Conservation (phyloP, 2,329 filamentous ascomycete genomes). For the Alternaria burnsii region DNA sequence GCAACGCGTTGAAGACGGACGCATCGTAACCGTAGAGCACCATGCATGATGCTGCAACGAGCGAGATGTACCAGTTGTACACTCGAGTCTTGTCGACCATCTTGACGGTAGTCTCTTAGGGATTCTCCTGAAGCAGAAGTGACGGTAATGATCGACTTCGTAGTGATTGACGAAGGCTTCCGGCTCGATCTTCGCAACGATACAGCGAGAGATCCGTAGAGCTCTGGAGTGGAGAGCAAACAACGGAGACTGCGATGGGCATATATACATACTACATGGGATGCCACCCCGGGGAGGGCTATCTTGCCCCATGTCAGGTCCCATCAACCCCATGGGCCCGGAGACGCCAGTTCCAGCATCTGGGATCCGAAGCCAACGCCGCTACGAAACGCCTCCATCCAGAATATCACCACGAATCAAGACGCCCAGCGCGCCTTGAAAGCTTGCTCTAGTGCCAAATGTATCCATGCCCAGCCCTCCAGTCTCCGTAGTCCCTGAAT, state of each 20-base stretch:
- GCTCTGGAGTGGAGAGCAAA: slow-evolving; percentile 18
- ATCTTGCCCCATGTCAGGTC: slow-evolving; percentile 17
- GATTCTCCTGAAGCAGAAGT: background rate
- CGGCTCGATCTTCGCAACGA: slow-evolving; percentile 24
- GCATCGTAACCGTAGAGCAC: slow-evolving; percentile 79
- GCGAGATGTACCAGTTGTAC: slow-evolving; percentile 69
- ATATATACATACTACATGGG: slow-evolving; percentile 33
- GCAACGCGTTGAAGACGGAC: slow-evolving; percentile 76
- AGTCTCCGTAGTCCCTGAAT: slow-evolving; percentile 12
- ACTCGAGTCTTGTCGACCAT: slow-evolving; percentile 51
- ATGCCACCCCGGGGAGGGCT: slow-evolving; percentile 22
- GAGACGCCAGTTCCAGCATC: slow-evolving; percentile 28
- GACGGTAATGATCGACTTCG: background rate
- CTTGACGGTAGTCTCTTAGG: slow-evolving; percentile 21
- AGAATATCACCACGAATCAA: slow-evolving; percentile 45
- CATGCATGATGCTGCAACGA: slow-evolving; percentile 77
- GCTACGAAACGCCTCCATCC: slow-evolving; percentile 13
- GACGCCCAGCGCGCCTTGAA: slow-evolving; percentile 28
- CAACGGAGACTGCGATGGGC: slow-evolving; percentile 10
- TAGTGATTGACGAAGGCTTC: slow-evolving; percentile 7
- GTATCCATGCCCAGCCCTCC: slow-evolving; percentile 7
- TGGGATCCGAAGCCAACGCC: slow-evolving; percentile 17
- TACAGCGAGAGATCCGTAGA: slow-evolving; percentile 27
- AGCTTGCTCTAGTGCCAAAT: slow-evolving; percentile 30
- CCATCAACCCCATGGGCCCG: slow-evolving; percentile 35